Base-by-base conservation (phyloP, 768 basidiomycete genomes). In the Clitopilus hobsonii region DNA sequence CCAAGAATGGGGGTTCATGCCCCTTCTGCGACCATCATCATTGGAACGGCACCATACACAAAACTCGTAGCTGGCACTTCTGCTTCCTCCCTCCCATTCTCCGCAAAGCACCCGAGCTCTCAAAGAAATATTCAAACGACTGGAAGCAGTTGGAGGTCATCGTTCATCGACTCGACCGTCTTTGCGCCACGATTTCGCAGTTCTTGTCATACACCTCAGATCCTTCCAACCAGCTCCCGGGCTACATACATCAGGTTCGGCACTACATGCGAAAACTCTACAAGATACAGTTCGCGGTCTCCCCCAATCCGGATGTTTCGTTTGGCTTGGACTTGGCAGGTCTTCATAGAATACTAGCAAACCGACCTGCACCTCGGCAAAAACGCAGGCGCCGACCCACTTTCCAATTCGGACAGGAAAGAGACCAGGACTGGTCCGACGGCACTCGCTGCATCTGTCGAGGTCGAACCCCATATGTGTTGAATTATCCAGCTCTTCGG, bases 21-120 rank as follows among this genome's bases (percentile, higher is more conserved):
- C 91, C 91, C 0, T 94, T 94, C 74, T 94, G 91, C 60, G 91
- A 94, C 59, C 90, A 91, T 61, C 88, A 91, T 58, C 91, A 94
- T 63, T 93, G 91, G 91, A 91, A 93, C 61, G 91, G 91, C 18
- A 81, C 87, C 2, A 85, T 93, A 52, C 83, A 84, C 65, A 92
- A 91, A 68, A 81, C 88, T 59, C 84, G 91, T 49, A 88, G 78
- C 60, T 94, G 84, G 82, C 89, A 93, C 64, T 93, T 88, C 70
- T 88, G 84, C 65, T 90, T 81, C 69, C 77, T 93, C 23, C 87
- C 90, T 2, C 76, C 81, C 23, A 82, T 91, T 57, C 77, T 91
- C 16, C 65, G 79, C 23, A 79, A 74, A 49, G 91, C 91, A n/a
- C 89, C 91, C 1, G 87, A 89, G 36, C 78, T 93, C 56, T 84